These are phyloP conservation scores for Sporothrix variecibatus DNA, from an alignment of 2,329 filamentous ascomycete species.

Conservation along the genomic window DNA sequence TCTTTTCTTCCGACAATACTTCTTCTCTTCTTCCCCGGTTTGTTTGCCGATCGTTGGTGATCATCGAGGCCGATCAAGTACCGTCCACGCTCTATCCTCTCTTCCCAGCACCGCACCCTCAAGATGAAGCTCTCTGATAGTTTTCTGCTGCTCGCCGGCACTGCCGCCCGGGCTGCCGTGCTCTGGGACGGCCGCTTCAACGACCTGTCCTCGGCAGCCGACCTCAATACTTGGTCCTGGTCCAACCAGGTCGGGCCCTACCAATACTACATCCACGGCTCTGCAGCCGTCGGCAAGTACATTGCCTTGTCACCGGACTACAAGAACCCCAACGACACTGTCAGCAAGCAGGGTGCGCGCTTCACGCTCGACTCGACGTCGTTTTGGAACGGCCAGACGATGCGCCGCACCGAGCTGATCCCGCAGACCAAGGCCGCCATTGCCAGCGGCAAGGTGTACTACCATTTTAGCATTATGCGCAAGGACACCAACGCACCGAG, in stretches of 20 bases:
- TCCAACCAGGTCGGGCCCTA: slow-evolving; percentile 69
- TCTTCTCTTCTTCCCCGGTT: background rate
- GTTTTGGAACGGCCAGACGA: slow-evolving; percentile 71
- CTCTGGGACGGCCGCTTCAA: slow-evolving; percentile 68
- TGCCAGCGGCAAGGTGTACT: slow-evolving; percentile 66
- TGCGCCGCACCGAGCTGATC: slow-evolving; percentile 74
- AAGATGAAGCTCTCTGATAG: slow-evolving; percentile 18
- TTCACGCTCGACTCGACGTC: slow-evolving; percentile 65
- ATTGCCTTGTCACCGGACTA: slow-evolving; percentile 60
- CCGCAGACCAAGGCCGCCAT: slow-evolving; percentile 68
- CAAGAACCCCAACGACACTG: slow-evolving; percentile 66
- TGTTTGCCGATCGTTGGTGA: background rate
- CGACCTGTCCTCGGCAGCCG: slow-evolving; percentile 53
- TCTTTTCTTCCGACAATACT: background rate
- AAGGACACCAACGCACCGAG: slow-evolving; percentile 61
- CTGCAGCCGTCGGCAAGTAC: slow-evolving; percentile 57
- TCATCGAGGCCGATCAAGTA: background rate
- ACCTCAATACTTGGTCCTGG: slow-evolving; percentile 66
- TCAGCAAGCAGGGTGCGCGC: slow-evolving; percentile 64
- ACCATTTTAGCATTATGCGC: slow-evolving; percentile 70
- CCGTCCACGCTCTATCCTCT: background rate
- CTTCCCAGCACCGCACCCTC: background rate
- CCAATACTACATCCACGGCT: slow-evolving; percentile 76
- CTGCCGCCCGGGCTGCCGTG: slow-evolving; percentile 33
- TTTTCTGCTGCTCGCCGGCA: slow-evolving; percentile 25